Evolutionary conservation across 2,329 filamentous ascomycete genomes (phyloP), one percentile per base, ranked within the genome.

Genomic region (Coniochaeta ligniaria): DNA sequence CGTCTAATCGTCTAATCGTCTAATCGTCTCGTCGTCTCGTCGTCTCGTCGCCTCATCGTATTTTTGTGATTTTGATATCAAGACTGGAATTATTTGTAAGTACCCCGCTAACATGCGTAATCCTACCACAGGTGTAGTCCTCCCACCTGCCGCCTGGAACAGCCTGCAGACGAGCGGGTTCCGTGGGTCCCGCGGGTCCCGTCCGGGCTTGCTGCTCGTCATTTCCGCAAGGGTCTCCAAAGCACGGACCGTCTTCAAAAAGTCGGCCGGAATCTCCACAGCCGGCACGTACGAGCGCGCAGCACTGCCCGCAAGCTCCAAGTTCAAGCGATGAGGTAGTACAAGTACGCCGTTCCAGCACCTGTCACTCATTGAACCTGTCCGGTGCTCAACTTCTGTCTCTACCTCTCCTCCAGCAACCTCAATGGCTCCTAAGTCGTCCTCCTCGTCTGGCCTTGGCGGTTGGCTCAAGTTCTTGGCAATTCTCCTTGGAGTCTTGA

Each of bases 401-500:
- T 52, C 11, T 38, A 24, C 33, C 12, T 36, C 54, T 28, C 28
- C 54, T 57, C 16, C n/a, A 20, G 3, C 22, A 16, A 17, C 16
- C 31, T 7, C 22, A 17, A 69, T 68, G 66, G 63, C 66, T 12
- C 59, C 63, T 1, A 64, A 64, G 55, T 58, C 58, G 26, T 61
- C 56, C 35, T 28, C 56, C 16, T 36, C 47, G 20, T 52, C 47
- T 61, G 58, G 72, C 61, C 59, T 72, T 26, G 59, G 66, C 66
- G 72, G 73, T 60, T 70, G 80, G 62, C 74, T 84, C 63, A 78
- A 75, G 63, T 70, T 83, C 65, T 67, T 87, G 63, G 80, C 80
- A 57, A 67, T 86, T 59, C 66, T 85, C 55, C 73, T 85, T 58
- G 84, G 80, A 60, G 68, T 86, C 63, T 71, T 88, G 59, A 75